Base-by-base conservation (phyloP, 2,329 filamentous ascomycete genomes). In the Eurotiales sp. region DNA sequence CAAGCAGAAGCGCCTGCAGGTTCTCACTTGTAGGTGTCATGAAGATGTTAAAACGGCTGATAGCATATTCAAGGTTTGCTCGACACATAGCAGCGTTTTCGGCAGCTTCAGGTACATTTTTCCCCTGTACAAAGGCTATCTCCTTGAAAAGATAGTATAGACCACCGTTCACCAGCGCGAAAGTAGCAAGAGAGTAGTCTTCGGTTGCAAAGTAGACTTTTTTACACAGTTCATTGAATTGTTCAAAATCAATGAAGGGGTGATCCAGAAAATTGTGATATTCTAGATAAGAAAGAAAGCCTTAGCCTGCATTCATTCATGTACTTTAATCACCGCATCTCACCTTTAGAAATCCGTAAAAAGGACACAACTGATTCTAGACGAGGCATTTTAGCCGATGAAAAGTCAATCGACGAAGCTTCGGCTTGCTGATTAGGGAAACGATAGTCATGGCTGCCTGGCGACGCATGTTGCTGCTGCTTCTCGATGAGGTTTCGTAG, bases 1-100 rank as follows among this genome's bases (percentile, higher is more conserved):
- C 82, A 7, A 85, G 66, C n/a, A 80, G 59, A 3, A 86, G 69
- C 8, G 82, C 80, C 55, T 83, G 76, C 19, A 85, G 74, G 39
- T 78, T 84, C 68, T 79, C 75, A 32, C 74, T 64, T 25, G 71
- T 79, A 21, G 80, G 73, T 1, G 81, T 77, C 59, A 84, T 68
- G 56, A 85, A 73, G 21, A 86, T 67, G 11, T 78, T 77, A 50
- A 84, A 68, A 57, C 77, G 69, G 17, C 69, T 67, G 30, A 76
- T 62, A 3, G 71, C 71, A 1, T 64, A 67, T 54, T 77, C 73
- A 15, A 78, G 59, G 44, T 78, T 78, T 14, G 63, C 57, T 25
- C 66, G 69, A 55, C 75, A 76, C 8, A 69, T 57, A 2, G 59
- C 56, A 0, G 62, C 57, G 50, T 70, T 69, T 19, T 58, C 53